Evolutionary conservation across 208 protist species (phyloP).

Genomic region (Trypanosoma theileri): DNA sequence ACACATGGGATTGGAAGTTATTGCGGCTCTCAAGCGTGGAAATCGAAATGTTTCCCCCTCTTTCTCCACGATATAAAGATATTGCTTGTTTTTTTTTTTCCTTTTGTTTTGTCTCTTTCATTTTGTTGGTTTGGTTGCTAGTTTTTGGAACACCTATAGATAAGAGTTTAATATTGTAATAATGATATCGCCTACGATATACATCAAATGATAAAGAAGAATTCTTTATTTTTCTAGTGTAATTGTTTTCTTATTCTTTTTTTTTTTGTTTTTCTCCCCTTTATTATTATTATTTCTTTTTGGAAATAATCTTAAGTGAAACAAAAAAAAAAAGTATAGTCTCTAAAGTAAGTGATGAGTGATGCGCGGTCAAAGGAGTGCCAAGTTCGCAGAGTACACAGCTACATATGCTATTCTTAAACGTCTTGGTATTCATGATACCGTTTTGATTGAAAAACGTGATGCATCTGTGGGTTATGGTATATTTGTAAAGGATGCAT

Average conservation of each 20-base stretch:
- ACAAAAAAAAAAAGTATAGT: not conserved
- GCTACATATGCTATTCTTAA: conserved; percentile 86
- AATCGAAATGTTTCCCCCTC: conserved; percentile 12
- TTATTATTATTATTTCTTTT: no score
- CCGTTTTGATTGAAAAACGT: conserved; percentile 77
- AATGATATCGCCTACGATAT: no score
- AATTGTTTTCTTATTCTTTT: not conserved
- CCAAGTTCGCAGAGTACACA: conserved; percentile 84
- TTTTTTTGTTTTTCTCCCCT: not conserved
- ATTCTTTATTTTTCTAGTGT: no score
- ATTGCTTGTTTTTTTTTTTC: not conserved
- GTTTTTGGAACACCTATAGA: no score
- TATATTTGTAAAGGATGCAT: conserved; percentile 84
- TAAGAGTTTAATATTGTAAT: no score
- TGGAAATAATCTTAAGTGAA: not conserved
- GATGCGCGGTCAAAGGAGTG: conserved; percentile 49
- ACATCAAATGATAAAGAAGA: no score
- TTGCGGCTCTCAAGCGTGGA: conserved; percentile 44
- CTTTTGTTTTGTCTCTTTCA: not conserved
- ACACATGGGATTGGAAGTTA: conserved; percentile 35
- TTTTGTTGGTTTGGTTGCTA: no score
- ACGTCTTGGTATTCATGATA: conserved; percentile 76
- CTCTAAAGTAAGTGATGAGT: conserved; percentile 2
- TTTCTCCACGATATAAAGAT: not conserved
- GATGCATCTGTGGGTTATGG: conserved; percentile 66